Evolutionary conservation across 371 early-diverging fungal species (phyloP).

Genomic region (Mycotypha africana): DNA sequence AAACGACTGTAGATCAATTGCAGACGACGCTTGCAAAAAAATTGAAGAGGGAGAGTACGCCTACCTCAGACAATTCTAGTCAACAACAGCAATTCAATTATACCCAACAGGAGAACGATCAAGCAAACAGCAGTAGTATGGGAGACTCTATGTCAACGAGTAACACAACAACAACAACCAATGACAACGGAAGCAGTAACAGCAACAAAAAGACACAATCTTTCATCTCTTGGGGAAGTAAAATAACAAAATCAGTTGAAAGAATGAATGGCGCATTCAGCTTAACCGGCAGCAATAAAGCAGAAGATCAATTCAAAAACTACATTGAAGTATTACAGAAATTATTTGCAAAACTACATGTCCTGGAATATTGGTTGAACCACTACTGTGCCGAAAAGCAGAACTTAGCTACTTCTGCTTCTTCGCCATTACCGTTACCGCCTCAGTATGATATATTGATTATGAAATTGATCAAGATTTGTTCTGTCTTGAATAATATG

Average conservation of each 20-base stretch:
- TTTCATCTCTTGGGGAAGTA: conserved; percentile 45
- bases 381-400: conserved; percentile 24
- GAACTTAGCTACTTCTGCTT: no score
- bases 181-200: conserved; percentile 4
- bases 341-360: conserved; percentile 31
- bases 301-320: conserved; percentile 30
- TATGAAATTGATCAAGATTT: conserved; percentile 27
- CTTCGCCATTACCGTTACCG: no score
- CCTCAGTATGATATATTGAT: conserved; percentile 27
- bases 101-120: no score
- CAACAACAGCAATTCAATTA: no score
- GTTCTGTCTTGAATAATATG: conserved; percentile 28
- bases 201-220: conserved; percentile 17
- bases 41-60: conserved; percentile 28
- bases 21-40: conserved; percentile 35
- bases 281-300: conserved; percentile 31
- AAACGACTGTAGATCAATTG: conserved; percentile 27
- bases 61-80: not conserved
- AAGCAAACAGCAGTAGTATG: not conserved
- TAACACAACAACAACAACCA: no score
- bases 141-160: conserved; percentile 11
- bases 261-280: conserved; percentile 51
- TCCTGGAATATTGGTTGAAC: conserved; percentile 33
- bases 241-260: conserved; percentile 46
- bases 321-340: conserved; percentile 37